Conservation (phyloP, 768 basidiomycete species). For the Agaricus blazei region DNA sequence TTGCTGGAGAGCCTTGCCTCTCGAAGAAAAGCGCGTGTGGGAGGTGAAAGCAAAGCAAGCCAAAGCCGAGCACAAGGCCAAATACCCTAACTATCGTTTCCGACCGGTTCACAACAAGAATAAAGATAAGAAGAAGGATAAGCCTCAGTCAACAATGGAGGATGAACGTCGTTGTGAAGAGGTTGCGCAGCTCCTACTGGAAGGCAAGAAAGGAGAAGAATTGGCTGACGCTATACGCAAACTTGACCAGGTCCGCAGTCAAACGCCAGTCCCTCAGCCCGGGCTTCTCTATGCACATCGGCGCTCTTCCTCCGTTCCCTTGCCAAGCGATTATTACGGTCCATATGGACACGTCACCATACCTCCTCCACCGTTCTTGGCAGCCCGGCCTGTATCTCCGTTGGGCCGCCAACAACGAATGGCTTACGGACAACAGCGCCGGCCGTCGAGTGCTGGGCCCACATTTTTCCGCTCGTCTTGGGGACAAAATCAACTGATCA, state of each 20-base stretch:
- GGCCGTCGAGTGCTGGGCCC: slow-evolving; percentile 13
- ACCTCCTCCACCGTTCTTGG: slow-evolving; percentile 38
- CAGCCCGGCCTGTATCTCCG: slow-evolving; percentile 14
- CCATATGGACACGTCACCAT: slow-evolving; percentile 30
- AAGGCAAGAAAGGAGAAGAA: slow-evolving; percentile 67
- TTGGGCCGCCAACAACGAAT: slow-evolving; percentile 12
- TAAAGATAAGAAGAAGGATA: slow-evolving; percentile 35
- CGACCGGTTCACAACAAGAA: slow-evolving; percentile 50
- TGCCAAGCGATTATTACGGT: slow-evolving; percentile 36
- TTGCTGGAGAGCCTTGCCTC: slow-evolving; percentile 69
- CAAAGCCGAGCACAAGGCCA: slow-evolving; percentile 65
- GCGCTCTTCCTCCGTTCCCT: slow-evolving; percentile 60
- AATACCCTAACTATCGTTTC: slow-evolving; percentile 65
- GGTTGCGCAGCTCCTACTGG: slow-evolving; percentile 57
- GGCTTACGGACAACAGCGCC: slow-evolving; percentile 12
- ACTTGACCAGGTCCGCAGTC: slow-evolving; percentile 35
- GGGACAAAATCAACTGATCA: slow-evolving; percentile 2
- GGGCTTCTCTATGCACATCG: slow-evolving; percentile 34
- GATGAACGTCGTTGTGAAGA: slow-evolving; percentile 66
- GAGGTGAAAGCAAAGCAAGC: slow-evolving; percentile 67
- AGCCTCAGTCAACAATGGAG: slow-evolving; percentile 34
- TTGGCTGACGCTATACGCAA: slow-evolving; percentile 56
- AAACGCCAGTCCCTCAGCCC: slow-evolving; percentile 10
- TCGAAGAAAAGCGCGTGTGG: slow-evolving; percentile 70
- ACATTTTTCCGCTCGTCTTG: slow-evolving; percentile 10